Conservation (phyloP, 1,284 basidiomycete species). For the Marasmius fiardii region DNA sequence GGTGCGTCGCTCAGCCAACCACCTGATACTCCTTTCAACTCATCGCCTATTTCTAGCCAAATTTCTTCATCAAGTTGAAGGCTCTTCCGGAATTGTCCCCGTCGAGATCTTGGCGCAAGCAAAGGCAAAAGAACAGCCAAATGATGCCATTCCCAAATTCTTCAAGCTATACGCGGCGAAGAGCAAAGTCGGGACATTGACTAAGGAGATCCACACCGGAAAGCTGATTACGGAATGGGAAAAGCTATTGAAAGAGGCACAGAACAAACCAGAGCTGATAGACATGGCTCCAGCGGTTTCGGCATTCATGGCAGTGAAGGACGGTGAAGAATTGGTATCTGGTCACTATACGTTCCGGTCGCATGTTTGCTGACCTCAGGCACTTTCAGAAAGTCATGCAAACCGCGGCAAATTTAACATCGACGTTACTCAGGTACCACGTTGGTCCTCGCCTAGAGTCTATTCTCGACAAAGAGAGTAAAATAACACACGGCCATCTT, state of each 20-base stretch:
- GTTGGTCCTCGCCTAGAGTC: constrained; percentile 87
- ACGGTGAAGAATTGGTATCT: constrained; percentile 82
- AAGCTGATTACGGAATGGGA: constrained; percentile 84
- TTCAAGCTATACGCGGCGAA: constrained; percentile 51
- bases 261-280: constrained; percentile 64
- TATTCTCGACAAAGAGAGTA: constrained; percentile 89
- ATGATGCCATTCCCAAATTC: constrained; percentile 65
- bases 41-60: constrained; percentile 51
- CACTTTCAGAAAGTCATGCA: constrained; percentile 67
- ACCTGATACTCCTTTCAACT: constrained; percentile 15
- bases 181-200: constrained; percentile 64
- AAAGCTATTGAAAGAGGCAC: constrained; percentile 48
- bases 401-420: constrained; percentile 77
- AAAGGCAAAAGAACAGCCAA: constrained; percentile 70
- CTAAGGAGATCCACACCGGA: constrained; percentile 78
- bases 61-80: constrained; percentile 69
- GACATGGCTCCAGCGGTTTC: constrained; percentile 82
- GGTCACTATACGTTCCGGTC: not conserved
- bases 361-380: constrained; percentile 14
- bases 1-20: constrained; percentile 41
- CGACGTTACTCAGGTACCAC: constrained; percentile 83
- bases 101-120: constrained; percentile 70
- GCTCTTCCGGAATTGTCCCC: constrained; percentile 47
- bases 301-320: constrained; percentile 82
- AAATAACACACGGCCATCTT: constrained; percentile 86